Evolutionary conservation across 179 eudicot genomes (phyloP), one percentile per base, ranked within the genome.

Genomic region (Corrigiola litoralis): DNA sequence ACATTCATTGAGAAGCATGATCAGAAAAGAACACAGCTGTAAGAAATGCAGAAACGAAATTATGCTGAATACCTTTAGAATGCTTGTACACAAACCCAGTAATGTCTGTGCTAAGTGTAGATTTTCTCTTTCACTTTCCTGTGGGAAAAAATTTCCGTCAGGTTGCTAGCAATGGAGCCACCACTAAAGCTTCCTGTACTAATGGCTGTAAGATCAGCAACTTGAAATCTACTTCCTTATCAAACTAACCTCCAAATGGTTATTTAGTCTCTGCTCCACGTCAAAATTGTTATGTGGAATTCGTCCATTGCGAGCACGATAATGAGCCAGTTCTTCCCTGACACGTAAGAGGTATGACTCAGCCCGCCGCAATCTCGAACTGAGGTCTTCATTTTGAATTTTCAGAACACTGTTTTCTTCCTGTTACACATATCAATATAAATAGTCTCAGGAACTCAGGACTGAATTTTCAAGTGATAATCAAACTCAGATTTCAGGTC

Each of bases 361-460:
- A 13, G 88, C 81, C 44, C 73, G 77, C 23, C 75, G 62, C 42
- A 95, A 76, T 79, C 82, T 88, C 47, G 55, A 31, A 66, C 75
- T 58, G 37, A 91, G 89, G 10, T 91, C 92, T 44, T 95, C 96
- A 68, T 88, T 95, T 69, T 91, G 84, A 61, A 49, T 58, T 77
- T 71, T 86, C 73, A 95, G 69, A 28, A 66, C 56, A 75, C 82
- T 82, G 85, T 95, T 95, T 67, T 95, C 99, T 67, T 95, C 99
- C 99, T 95, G 92, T 76, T 23, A 69, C 65, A 69, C 65, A 76
- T 61, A 29, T 47, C 61, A 54, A 21, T 38, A 55, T 55, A 33
- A 17, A 32, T 55, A 9, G 8, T 42, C 20, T 45, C 2, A 6
- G 14, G 9, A 44, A 23, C n/a, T 11, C 2, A 17, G 16, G 18